Evolutionary conservation across 257 asterid species (phyloP), one percentile per base, ranked within the genome.

Genomic region (Solanum rostratum): DNA sequence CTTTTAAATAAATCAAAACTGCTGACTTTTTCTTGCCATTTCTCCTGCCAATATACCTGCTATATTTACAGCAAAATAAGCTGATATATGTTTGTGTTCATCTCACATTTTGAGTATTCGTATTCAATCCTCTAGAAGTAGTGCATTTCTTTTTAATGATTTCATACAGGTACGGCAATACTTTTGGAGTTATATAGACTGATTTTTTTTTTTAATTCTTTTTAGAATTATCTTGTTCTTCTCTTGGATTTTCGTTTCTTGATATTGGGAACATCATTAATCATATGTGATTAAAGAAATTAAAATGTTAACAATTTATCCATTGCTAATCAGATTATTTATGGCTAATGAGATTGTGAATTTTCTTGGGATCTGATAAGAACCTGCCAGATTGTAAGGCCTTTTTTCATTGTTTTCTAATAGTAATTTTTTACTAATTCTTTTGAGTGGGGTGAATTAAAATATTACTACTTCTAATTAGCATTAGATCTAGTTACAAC

Each of bases 401-500:
- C 55, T 22, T 80, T 65, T 65, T 52, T 30, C 82, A 71, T 68
- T 84, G 62, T 60, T 52, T 59, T 33, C 69, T 33, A 80, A 24
- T 24, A 84, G 19, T 50, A 76, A 52, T 62, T 41, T 81, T 50
- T 70, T 53, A 39, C 30, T 49, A 65, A 59, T 62, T 74, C 69
- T 52, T 62, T 63, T 30, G 62, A 30, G 12, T 3, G 20, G 33
- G 57, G 13, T 81, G 83, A 18, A 73, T 54, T 62, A 79, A 2
- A 78, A 29, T 78, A 78, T 78, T 13, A 5, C 29, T 27, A 16
- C 37, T 62, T 10, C 2, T 59, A 63, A 84, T 46, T 41, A 80
- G 70, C 86, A 74, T 84, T 87, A 90, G 95, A 89, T 91, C 93
- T 89, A 90, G 79, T 57, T 73, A 83, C 78, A 81, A 85, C 53